These are phyloP conservation scores for Globisporangium viniferum DNA, from an alignment of 352 stramenopile genomes.

Conservation along the genomic window DNA sequence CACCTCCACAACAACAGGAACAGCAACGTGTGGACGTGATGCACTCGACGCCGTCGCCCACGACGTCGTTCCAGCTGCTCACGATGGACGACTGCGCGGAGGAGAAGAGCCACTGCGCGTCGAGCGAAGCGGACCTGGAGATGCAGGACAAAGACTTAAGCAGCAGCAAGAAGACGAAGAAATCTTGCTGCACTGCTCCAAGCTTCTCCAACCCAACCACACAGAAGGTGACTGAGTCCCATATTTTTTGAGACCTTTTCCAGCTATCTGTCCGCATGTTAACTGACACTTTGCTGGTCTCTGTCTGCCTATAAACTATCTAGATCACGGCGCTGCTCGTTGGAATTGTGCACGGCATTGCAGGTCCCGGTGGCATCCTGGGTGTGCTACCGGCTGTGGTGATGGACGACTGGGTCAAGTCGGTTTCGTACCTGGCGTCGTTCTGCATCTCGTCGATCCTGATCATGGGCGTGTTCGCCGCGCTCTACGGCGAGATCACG, in stretches of 20 bases:
- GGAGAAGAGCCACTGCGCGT: constrained; percentile 11
- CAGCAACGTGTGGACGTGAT: constrained; percentile 2
- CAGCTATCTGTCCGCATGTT: not conserved
- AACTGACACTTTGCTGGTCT: constrained; percentile 1
- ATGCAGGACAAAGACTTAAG: constrained; percentile 8
- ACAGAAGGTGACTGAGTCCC: constrained; percentile 27
- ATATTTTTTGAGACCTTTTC: not conserved
- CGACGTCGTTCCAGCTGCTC: constrained; percentile 22
- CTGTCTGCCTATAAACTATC: constrained; percentile 5
- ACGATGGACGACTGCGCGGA: constrained; percentile 6
- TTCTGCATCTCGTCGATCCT: constrained; percentile 90
- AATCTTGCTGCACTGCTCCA: constrained; percentile 31
- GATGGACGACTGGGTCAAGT: constrained; percentile 64
- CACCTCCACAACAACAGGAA: not conserved
- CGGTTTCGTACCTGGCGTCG: constrained; percentile 74
- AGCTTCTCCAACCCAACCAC: constrained; percentile 52
- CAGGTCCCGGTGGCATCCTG: constrained; percentile 54
- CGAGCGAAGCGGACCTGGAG: not conserved
- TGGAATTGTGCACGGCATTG: constrained; percentile 84
- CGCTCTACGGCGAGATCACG: constrained; percentile 76
- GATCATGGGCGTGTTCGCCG: constrained; percentile 90
- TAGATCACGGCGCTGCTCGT: constrained; percentile 74
- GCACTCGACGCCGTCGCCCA: constrained; percentile 7
- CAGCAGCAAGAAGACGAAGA: constrained; percentile 14
- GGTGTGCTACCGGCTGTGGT: constrained; percentile 85